Evolutionary conservation across 805 yeast species (phyloP), one percentile per base, ranked within the genome.

Genomic region (Myxozyma melibiosi): DNA sequence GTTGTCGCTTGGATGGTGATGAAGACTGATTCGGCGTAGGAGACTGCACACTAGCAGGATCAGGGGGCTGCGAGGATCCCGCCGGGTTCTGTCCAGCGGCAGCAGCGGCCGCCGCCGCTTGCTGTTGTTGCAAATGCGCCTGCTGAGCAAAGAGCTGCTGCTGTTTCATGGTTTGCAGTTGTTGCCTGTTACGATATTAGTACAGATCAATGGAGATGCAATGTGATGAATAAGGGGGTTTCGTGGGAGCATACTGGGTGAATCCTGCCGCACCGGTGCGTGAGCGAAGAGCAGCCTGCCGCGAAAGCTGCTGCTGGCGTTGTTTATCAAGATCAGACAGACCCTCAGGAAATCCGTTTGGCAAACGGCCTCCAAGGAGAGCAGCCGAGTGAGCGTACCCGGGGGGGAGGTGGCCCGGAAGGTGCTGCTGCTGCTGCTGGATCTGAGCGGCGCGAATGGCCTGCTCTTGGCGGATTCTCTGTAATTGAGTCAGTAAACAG

Each of bases 391-490:
- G 62, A n/a, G 44, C 34, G 38, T 43, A 53, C 3, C 48, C 56
- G 5, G 50, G 48, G 41, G 41, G 48, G 1, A 59, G 65, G n/a
- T 51, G 57, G 35, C 38, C 54, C 13, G 47, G 42, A 30, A 69
- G 69, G 58, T 71, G 70, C 55, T 70, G 67, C 38, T 69, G 71
- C 55, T 68, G 71, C 53, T 68, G 69, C 52, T 68, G 70, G 28
- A 68, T 63, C 47, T 74, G 77, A 1, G 76, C 75, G 28, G 70
- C 70, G 41, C 74, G 71, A 45, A 72, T 75, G 14, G 72, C 72
- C 51, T 71, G 72, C 35, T 76, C 78, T 53, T 78, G 81, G 24
- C 76, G 71, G 51, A 77, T 71, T 0, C 82, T 80, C 62, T 79
- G 76, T 33, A 75, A 74, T 48, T 2, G 8, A 20, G 49, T 51